These are phyloP conservation scores for Colletotrichum euphorbiae DNA, from an alignment of 2,329 filamentous ascomycete species.

Conservation along the genomic window DNA sequence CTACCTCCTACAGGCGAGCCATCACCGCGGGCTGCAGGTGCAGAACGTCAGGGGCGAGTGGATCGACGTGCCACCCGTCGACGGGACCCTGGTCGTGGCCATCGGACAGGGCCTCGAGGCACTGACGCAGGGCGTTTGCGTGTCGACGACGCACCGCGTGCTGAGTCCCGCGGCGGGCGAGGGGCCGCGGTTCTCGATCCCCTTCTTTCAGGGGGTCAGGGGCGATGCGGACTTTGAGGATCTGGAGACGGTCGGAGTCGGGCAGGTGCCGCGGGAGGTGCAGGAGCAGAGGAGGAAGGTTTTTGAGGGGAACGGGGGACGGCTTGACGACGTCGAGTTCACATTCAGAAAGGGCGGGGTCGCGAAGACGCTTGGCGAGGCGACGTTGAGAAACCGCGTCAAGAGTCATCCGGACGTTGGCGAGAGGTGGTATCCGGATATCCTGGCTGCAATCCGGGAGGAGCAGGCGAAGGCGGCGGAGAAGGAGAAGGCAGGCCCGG, in stretches of 20 bases:
- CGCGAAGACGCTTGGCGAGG: slow-evolving; percentile 80
- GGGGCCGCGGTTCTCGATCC: slow-evolving; percentile 82
- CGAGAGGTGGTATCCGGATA: slow-evolving; percentile 81
- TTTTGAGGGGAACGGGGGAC: slow-evolving; percentile 66
- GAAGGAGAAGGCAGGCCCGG: not conserved
- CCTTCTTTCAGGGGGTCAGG: slow-evolving; percentile 89
- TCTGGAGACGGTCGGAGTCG: slow-evolving; percentile 72
- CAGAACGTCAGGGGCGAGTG: slow-evolving; percentile 83
- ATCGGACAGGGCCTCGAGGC: slow-evolving; percentile 91
- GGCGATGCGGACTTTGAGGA: slow-evolving; percentile 84
- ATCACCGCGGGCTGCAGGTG: slow-evolving; percentile 83
- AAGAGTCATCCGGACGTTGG: slow-evolving; percentile 91
- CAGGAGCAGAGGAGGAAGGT: slow-evolving; percentile 70
- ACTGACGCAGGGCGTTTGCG: slow-evolving; percentile 84
- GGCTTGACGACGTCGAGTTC: slow-evolving; percentile 84
- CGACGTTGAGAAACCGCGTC: slow-evolving; percentile 84
- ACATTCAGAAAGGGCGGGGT: slow-evolving; percentile 79
- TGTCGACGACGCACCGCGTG: slow-evolving; percentile 85
- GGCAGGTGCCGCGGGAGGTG: slow-evolving; percentile 70
- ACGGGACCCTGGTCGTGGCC: slow-evolving; percentile 84
- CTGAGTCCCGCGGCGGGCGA: slow-evolving; percentile 77
- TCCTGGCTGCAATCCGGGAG: slow-evolving; percentile 67
- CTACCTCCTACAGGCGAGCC: slow-evolving; percentile 83
- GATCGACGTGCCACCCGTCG: slow-evolving; percentile 84
- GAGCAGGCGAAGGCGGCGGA: slow-evolving; percentile 60